Evolutionary conservation across 225 moss, liverwort and hornwort species (phyloP).

Genomic region (Marchantia paleacea): DNA sequence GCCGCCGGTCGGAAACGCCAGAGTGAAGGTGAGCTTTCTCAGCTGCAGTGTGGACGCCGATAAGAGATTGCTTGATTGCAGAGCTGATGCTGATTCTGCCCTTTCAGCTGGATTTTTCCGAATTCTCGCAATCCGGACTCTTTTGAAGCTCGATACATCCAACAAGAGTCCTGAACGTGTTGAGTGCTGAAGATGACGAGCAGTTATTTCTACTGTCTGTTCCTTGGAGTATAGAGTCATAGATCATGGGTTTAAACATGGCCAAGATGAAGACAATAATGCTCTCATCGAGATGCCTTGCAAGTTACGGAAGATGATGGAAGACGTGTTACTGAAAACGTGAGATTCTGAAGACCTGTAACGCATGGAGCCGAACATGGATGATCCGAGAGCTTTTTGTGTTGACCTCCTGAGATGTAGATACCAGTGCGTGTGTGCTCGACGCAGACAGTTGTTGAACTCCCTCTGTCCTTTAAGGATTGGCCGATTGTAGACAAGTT

Average conservation of each 20-base stretch:
- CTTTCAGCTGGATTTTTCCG: background rate
- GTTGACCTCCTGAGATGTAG: background rate
- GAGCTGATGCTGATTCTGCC: background rate
- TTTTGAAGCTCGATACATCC: too few relatives aligned
- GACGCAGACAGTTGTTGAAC: background rate
- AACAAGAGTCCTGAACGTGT: background rate
- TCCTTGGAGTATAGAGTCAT: too few relatives aligned
- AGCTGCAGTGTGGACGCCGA: background rate
- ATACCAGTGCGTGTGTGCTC: background rate
- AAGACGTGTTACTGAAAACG: background rate
- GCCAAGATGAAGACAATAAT: too few relatives aligned
- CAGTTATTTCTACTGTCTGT: background rate
- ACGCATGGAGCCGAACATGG: background rate
- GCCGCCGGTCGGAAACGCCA: constrained; percentile 18
- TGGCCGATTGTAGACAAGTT: too few relatives aligned
- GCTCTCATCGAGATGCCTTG: too few relatives aligned
- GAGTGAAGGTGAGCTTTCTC: constrained; percentile 27
- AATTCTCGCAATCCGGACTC: too few relatives aligned
- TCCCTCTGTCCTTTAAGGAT: too few relatives aligned
- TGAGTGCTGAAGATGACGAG: background rate
- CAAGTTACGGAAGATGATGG: too few relatives aligned
- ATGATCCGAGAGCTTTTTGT: background rate
- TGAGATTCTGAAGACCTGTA: background rate
- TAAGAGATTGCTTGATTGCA: background rate
- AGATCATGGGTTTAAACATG: too few relatives aligned